These are phyloP conservation scores for Blepharisma japonicum DNA, from an alignment of 73 alveolate species.

Conservation along the genomic window DNA sequence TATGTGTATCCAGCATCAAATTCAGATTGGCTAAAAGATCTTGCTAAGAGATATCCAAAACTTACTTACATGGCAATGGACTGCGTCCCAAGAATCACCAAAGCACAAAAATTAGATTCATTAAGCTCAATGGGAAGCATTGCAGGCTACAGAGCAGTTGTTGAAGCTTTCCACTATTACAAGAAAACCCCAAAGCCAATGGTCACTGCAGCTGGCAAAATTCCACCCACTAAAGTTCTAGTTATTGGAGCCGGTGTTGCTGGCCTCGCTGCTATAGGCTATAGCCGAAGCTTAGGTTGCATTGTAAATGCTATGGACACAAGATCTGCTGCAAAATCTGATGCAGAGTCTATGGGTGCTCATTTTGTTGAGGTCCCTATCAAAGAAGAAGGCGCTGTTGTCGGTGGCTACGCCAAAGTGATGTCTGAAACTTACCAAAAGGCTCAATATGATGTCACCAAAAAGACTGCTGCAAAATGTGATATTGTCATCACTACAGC, in stretches of 20 bases:
- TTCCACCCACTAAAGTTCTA: conserved; percentile 83
- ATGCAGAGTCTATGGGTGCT: conserved; percentile 73
- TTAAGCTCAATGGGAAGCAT: conserved; percentile 63
- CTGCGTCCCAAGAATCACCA: conserved; percentile 74
- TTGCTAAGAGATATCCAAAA: conserved; percentile 6
- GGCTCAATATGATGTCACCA: conserved; percentile 56
- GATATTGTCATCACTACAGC: conserved; percentile 69
- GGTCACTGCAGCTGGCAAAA: conserved; percentile 47
- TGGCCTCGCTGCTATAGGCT: conserved; percentile 59
- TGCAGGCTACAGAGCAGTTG: conserved; percentile 82
- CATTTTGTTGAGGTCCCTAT: conserved; percentile 65
- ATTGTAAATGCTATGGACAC: conserved; percentile 65
- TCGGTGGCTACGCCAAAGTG: conserved; percentile 52
- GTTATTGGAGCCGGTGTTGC: conserved; percentile 77
- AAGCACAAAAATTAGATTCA: conserved; percentile 72
- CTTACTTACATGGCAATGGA: conserved; percentile 46
- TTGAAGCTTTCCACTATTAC: conserved; percentile 60
- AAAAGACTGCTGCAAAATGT: conserved; percentile 49
- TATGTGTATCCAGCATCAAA: conserved; percentile 8
- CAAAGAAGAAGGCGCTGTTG: conserved; percentile 57
- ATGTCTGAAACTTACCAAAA: conserved; percentile 47
- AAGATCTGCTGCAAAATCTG: conserved; percentile 55
- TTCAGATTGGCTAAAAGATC: background rate
- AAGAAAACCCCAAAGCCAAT: conserved; percentile 40
- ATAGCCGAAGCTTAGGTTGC: conserved; percentile 49